Base-by-base conservation (phyloP, 495 filamentous ascomycete species). In the Aspergillus leporis region DNA sequence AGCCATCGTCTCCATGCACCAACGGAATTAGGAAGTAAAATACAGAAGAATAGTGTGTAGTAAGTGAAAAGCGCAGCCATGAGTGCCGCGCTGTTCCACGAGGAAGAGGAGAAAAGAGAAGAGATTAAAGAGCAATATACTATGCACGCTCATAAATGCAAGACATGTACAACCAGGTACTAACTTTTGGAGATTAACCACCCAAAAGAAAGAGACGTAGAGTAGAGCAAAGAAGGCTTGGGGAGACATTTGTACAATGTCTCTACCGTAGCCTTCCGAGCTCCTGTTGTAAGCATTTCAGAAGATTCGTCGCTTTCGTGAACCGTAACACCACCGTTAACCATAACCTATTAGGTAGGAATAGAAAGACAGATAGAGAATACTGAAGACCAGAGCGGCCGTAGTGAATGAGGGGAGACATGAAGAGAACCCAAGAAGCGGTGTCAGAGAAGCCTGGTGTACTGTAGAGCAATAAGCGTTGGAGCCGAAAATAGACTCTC, bases 241-340 rank as follows among this genome's bases (percentile, higher is more conserved):
- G 19, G 25, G 54, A 52, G 38, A 41, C 38, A 41, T 3, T n/a
- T n/a, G 49, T 18, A 45, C n/a, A 49, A 43, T 32, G 48, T 43
- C 55, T 50, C 32, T 56, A 36, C 32, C 8, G 3, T 47, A 53
- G 58, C 56, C 64, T 64, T 46, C 60, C 49, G 65, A 62, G 67
- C 57, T 51, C 46, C 50, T 58, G 61, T 59, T 61, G 62, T 58
- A 64, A 55, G 57, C 58, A 54, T 65, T 65, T 64, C 53, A 73
- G 63, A 70, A 73, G 72, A 75, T 75, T 76, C 76, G 71, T 77
- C 70, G 70, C 72, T 70, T 73, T 78, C 76, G 70, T 78, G 64
- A 75, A 71, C 74, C 72, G 68, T 76, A 66, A 73, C 69, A 70
- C 70, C 70, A 67, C 67, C 62, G 47, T 64, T 63, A 71, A 56